These are phyloP conservation scores for Nemania sp. DNA, from an alignment of 2,329 filamentous ascomycete genomes.

Conservation along the genomic window DNA sequence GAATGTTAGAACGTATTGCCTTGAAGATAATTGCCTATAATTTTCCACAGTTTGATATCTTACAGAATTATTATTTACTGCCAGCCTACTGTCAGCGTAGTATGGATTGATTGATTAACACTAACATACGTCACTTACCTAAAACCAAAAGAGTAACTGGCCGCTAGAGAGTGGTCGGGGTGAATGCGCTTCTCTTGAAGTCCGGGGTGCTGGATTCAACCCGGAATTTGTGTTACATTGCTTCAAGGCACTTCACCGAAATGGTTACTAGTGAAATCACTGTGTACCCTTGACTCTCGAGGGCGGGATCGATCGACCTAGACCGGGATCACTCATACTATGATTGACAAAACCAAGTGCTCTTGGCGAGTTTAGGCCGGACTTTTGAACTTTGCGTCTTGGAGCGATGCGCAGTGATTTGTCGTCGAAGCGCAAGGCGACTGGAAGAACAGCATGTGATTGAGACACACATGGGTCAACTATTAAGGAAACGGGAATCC, in stretches of 20 bases:
- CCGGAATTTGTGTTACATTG: slow-evolving; percentile 22
- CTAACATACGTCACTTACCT: neutral
- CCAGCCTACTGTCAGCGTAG: too few species aligned
- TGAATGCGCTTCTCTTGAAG: neutral
- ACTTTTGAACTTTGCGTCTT: neutral
- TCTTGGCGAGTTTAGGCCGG: slow-evolving; percentile 1
- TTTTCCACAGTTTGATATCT: too few species aligned
- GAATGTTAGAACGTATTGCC: too few species aligned
- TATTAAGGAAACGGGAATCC: slow-evolving; percentile 18
- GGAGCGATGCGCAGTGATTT: neutral
- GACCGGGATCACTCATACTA: neutral
- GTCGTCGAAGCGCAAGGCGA: neutral
- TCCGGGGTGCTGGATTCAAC: slow-evolving; percentile 14
- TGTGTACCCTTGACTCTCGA: neutral
- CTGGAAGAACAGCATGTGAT: neutral
- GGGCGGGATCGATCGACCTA: neutral
- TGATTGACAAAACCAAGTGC: neutral
- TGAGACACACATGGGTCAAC: slow-evolving; percentile 19
- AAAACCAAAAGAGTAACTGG: neutral
- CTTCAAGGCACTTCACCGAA: slow-evolving; percentile 12
- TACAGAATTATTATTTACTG: too few species aligned
- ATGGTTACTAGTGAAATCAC: slow-evolving; percentile 7
- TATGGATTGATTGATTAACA: too few species aligned
- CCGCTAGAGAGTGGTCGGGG: neutral
- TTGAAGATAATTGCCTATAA: too few species aligned